Percentiles rank a stretch among this genome's conserved stretches.
phyloP scores from a whole-genome alignment of 306 rosid species.

The Quercus gilva region DNA sequence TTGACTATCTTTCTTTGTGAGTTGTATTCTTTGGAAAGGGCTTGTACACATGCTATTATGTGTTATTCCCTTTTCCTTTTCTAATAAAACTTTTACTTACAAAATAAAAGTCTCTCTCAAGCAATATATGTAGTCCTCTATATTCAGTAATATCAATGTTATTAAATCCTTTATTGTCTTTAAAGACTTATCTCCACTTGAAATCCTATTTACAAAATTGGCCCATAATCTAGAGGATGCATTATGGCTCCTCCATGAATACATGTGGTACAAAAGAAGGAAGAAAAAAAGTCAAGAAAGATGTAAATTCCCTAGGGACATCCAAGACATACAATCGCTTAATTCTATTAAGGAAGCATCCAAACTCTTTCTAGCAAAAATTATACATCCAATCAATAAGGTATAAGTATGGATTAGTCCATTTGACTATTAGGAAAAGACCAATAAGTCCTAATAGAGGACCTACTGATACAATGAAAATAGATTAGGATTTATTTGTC shows the following conservation, averaged over 20 bases:
- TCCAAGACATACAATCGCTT: conserved; percentile 3
- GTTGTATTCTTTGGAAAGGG: no score
- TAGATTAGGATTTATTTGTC: no score
- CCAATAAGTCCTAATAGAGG: neutral
- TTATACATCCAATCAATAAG: neutral
- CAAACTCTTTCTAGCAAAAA: conserved; percentile 8
- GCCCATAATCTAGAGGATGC: neutral
- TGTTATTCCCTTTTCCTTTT: neutral
- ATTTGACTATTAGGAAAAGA: neutral
- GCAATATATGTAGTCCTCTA: neutral
- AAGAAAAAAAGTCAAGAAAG: neutral
- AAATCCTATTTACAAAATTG: neutral
- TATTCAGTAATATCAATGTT: neutral
- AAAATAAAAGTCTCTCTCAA: neutral
- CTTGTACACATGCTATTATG: no score
- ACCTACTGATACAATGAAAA: neutral
- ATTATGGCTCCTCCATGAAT: neutral
- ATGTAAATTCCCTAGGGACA: conserved; percentile 9
- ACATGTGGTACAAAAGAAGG: neutral
- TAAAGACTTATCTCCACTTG: neutral
- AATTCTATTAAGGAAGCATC: conserved; percentile 8
- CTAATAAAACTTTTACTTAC: no score
- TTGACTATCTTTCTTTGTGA: no score
- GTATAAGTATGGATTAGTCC: neutral
- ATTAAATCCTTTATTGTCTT: neutral